Evolutionary conservation across 768 basidiomycete genomes (phyloP), one percentile per base, ranked within the genome.

Genomic region (Tylopilus rubrobrunneus): DNA sequence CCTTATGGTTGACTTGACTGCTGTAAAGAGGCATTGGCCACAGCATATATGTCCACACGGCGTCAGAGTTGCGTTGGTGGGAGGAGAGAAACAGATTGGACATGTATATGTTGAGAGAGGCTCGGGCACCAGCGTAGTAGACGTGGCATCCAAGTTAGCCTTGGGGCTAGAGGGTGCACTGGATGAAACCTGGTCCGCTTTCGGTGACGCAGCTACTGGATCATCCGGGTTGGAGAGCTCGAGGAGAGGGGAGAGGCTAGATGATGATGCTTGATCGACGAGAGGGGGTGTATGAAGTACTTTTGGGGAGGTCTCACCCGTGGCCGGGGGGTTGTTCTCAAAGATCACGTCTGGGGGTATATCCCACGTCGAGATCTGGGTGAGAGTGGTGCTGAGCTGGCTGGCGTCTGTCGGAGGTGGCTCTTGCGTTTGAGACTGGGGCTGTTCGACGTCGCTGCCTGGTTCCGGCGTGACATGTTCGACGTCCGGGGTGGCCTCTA

Each of bases 21-120:
- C 84, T 3, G 79, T 81, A 56, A 89, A 90, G 5, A 91, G 77
- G 68, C 89, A 92, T 5, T 78, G 71, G 1, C 87, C 89, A 58
- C 89, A 91, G 56, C 84, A 83, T 37, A 92, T 76, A 58, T 92
- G 89, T 0, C 89, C 89, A 58, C 89, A 92, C 0, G 86, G 87
- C 0, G 88, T 90, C 44, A 92, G 66, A 1, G 87, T 86, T 5
- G 89, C 86, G 55, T 87, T 83, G 1, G 81, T 81, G 1, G 88
- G 88, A 0, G 86, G 79, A 39, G 76, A 83, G 74, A 89, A 89
- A 64, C 89, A 91, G 56, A 91, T 86, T 10, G 89, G 89, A 62
- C 4, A 31, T 31, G 31, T 31, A 31, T 31, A 31, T 31, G 31
- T 31, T 0, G 84, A 77, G 15, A 88, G 75, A 1, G 71, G 73